phyloP scores from a whole-genome alignment of 192 early-diverging fungal species.

The Entomortierella chlamydospora region DNA sequence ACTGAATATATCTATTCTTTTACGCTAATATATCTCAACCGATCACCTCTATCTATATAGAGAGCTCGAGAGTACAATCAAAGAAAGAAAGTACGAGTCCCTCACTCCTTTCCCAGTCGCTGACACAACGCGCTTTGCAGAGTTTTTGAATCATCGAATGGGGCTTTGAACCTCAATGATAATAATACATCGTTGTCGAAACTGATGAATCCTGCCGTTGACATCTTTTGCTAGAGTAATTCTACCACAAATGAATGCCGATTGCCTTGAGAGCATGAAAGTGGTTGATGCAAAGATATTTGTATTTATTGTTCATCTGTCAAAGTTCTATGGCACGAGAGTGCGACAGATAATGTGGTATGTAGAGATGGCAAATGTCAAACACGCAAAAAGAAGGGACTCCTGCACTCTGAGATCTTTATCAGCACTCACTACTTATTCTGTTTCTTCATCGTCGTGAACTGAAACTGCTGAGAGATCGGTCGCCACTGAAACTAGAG shows the following conservation, averaged over 20 bases:
- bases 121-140: slow-evolving; percentile 44
- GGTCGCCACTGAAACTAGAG: slow-evolving; percentile 27
- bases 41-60: slow-evolving; percentile 19
- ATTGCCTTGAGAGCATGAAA: too few relatives aligned
- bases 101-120: slow-evolving; percentile 46
- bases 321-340: too few relatives aligned
- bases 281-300: not conserved
- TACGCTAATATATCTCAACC: not conserved
- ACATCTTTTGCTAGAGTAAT: too few relatives aligned
- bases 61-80: slow-evolving; percentile 30
- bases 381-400: too few relatives aligned
- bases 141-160: slow-evolving; percentile 52
- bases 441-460: slow-evolving; percentile 25
- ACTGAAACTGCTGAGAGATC: slow-evolving; percentile 49
- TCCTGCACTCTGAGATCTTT: slow-evolving; percentile 29
- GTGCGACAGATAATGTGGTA: too few relatives aligned
- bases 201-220: too few relatives aligned
- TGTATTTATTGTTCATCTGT: not conserved
- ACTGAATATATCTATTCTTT: not conserved
- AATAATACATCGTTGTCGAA: too few relatives aligned
- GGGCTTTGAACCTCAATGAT: not conserved
- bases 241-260: too few relatives aligned
- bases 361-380: too few relatives aligned
- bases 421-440: slow-evolving; percentile 12
- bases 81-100: slow-evolving; percentile 20